Conservation (phyloP, 2,329 filamentous ascomycete genomes). For the Sclerotiophoma versabilis region DNA sequence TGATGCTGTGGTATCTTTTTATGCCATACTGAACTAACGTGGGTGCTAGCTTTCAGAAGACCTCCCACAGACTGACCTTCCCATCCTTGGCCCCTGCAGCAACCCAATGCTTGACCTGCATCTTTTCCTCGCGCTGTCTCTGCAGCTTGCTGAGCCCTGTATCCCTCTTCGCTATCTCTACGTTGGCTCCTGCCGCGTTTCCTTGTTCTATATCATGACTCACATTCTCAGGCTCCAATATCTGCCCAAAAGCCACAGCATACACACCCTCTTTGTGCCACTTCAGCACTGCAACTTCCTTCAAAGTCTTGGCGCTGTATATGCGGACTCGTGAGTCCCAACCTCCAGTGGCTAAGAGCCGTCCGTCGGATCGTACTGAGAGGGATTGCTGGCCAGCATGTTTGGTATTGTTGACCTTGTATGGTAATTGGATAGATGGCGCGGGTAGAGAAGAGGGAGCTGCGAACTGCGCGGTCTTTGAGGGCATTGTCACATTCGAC, state of each 20-base stretch:
- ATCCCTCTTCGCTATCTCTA: slow-evolving; percentile 13
- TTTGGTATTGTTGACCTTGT: slow-evolving; percentile 75
- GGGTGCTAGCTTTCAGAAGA: slow-evolving; percentile 63
- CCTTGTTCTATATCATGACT: background rate
- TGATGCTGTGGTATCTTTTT: too few species aligned
- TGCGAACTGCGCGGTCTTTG: background rate
- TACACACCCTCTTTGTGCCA: slow-evolving; percentile 94
- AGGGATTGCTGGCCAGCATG: slow-evolving; percentile 91
- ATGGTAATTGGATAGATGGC: slow-evolving; percentile 50
- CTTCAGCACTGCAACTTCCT: slow-evolving; percentile 88
- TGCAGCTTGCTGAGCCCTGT: slow-evolving; percentile 35
- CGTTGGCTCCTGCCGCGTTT: background rate
- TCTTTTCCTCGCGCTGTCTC: slow-evolving; percentile 57
- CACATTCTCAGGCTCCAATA: slow-evolving; percentile 35
- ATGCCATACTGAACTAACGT: too few species aligned
- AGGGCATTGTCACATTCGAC: slow-evolving; percentile 7
- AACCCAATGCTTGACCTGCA: slow-evolving; percentile 82
- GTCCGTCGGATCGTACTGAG: slow-evolving; percentile 77
- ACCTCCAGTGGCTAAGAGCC: slow-evolving; percentile 86
- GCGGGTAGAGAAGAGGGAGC: slow-evolving; percentile 13
- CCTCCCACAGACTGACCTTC: slow-evolving; percentile 93
- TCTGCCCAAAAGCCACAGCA: slow-evolving; percentile 72
- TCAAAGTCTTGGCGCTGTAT: slow-evolving; percentile 80
- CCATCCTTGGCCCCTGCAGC: slow-evolving; percentile 93
- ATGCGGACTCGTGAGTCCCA: slow-evolving; percentile 87